Percentiles rank a stretch among this genome's conserved stretches.
Conservation (phyloP, 345 rosid genomes). For the Psidium guajava region DNA sequence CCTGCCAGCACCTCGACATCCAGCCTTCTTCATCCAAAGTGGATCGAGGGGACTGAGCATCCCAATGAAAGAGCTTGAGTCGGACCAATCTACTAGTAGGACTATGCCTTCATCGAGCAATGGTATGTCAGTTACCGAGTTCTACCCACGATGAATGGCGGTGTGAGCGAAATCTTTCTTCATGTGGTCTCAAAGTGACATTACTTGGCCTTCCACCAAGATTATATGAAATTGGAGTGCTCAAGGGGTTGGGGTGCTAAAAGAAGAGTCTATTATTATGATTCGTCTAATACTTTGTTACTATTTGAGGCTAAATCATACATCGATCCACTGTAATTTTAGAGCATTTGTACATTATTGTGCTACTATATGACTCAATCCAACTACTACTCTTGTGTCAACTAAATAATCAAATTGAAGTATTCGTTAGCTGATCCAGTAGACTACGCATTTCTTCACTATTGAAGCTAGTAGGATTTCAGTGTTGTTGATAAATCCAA, state of each 20-base stretch:
- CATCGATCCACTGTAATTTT: background rate
- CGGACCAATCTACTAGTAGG: background rate
- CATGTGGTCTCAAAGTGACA: background rate
- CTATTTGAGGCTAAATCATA: background rate
- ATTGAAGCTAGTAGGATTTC: no score
- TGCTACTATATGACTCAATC: background rate
- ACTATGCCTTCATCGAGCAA: conserved; percentile 11
- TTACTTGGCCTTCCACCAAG: background rate
- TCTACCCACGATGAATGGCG: conserved; percentile 15
- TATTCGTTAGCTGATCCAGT: no score
- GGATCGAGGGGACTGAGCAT: background rate
- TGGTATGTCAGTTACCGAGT: conserved; percentile 17
- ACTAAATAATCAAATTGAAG: no score
- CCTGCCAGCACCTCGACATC: background rate
- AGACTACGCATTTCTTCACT: no score
- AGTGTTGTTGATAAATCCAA: no score
- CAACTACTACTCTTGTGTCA: no score
- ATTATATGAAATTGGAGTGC: background rate
- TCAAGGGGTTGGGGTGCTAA: background rate
- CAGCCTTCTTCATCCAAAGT: background rate
- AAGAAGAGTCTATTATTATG: background rate
- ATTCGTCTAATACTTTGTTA: background rate
- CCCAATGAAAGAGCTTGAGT: background rate
- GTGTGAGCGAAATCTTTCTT: background rate
- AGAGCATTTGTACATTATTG: background rate